A percentile compares a stretch with the other conserved stretches of the same genome.
Conservation (phyloP, 129 eudicot genomes). For the Centrapalus pauciflorus region DNA sequence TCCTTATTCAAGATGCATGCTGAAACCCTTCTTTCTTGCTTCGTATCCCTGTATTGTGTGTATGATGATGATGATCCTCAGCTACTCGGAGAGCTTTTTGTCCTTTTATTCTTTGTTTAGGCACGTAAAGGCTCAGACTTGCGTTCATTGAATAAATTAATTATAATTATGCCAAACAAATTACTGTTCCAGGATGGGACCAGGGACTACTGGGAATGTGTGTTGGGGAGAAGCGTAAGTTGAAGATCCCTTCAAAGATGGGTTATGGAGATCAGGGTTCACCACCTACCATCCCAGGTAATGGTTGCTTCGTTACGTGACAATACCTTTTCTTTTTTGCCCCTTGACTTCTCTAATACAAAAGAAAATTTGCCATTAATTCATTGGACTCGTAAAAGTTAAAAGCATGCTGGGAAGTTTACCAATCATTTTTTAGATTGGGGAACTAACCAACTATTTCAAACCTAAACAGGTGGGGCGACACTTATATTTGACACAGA, state of each 20-base stretch:
- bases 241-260: conserved; percentile 91
- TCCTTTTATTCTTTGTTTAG: neutral
- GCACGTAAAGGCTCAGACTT: neutral
- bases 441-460: neutral
- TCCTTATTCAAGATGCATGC: too few species aligned
- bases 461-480: conserved; percentile 68
- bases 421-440: too few species aligned
- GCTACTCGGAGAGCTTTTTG: neutral
- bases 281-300: conserved; percentile 98
- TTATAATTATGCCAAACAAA: neutral
- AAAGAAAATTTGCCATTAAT: too few species aligned
- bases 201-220: conserved; percentile 98
- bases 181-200: conserved; percentile 81
- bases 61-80: too few species aligned
- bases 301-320: neutral
- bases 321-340: too few species aligned
- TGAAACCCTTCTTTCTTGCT: too few species aligned
- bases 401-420: too few species aligned
- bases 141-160: neutral
- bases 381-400: too few species aligned
- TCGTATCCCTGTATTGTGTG: too few species aligned
- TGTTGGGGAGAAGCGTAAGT: conserved; percentile 91
- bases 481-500: conserved; percentile 94
- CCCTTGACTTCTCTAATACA: too few species aligned
- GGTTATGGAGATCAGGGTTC: conserved; percentile 97